A percentile compares a stretch with the other conserved stretches of the same genome.
Evolutionary conservation across 306 rosid species (phyloP).

Genomic region (Malus domestica): ASM211411v1 NC_041804.1:15995001-15995500

Average conservation of each 20-base stretch:
- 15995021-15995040: too few species aligned
- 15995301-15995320: conserved; percentile 28
- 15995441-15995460: conserved; percentile 42
- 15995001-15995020: too few species aligned
- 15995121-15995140: conserved; percentile 22
- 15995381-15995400: conserved; percentile 19
- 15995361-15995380: conserved; percentile 19
- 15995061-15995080: conserved; percentile 7
- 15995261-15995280: conserved; percentile 39
- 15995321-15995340: conserved; percentile 38
- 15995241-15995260: conserved; percentile 18
- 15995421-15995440: conserved; percentile 31
- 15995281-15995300: conserved; percentile 22
- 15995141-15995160: conserved; percentile 17
- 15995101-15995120: conserved; percentile 8
- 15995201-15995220: conserved; percentile 11
- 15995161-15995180: conserved; percentile 29
- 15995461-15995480: not conserved
- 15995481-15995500: not conserved
- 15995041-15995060: too few species aligned
- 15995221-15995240: conserved; percentile 6
- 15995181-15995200: conserved; percentile 8
- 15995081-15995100: conserved; percentile 29
- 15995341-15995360: conserved; percentile 48
- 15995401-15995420: conserved; percentile 5